Evolutionary conservation across 257 asterid species (phyloP).

Genomic region (Nicotiana attenuata): DNA sequence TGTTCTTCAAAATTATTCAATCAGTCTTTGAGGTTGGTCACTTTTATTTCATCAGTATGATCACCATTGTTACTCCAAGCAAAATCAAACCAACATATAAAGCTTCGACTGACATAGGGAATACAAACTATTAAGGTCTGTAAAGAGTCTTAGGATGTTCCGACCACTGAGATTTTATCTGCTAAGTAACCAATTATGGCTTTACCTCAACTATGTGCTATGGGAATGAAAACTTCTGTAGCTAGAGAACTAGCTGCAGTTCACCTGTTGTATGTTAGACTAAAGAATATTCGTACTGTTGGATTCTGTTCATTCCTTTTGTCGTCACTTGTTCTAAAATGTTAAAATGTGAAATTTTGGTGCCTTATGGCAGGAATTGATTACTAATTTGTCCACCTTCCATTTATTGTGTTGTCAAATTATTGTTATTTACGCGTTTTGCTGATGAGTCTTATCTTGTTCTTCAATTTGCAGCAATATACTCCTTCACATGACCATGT

Average conservation of each 20-base stretch:
- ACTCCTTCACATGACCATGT: slow-evolving; percentile 56
- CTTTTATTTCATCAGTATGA: neutral
- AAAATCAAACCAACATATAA: neutral
- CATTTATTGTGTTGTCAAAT: neutral
- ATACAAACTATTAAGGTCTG: neutral
- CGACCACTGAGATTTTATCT: neutral
- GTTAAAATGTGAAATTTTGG: neutral
- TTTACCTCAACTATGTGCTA: neutral
- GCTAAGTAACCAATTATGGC: neutral
- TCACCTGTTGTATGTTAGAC: neutral
- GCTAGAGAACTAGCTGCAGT: neutral
- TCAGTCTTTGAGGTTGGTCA: neutral
- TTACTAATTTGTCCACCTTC: neutral
- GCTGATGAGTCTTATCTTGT: slow-evolving; percentile 8
- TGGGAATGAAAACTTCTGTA: neutral
- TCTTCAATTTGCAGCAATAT: slow-evolving; percentile 48
- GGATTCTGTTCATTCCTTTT: neutral
- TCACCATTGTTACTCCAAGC: neutral
- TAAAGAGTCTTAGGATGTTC: neutral
- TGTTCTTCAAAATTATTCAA: neutral
- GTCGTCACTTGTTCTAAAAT: neutral
- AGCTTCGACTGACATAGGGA: neutral
- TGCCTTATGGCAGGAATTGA: neutral
- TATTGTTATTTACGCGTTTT: neutral
- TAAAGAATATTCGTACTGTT: neutral